Evolutionary conservation across 1,139 yeast species (phyloP).

Genomic region (Kodamaea sp.): DNA sequence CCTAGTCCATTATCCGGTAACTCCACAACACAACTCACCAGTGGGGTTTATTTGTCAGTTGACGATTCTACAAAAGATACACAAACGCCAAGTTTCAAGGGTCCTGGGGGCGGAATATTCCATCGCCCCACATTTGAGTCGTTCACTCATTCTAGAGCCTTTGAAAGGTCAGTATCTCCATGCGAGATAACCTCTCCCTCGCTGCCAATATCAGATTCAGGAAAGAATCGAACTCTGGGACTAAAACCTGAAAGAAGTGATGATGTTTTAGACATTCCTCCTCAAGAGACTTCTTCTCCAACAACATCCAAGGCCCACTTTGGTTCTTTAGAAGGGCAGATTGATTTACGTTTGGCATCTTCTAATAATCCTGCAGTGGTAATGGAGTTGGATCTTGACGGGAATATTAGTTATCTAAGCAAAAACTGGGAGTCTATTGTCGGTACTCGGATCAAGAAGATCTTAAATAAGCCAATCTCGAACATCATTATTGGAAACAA

Average conservation of each 20-base stretch:
- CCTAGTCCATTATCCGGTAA: background rate
- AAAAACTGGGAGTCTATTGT: conserved; percentile 76
- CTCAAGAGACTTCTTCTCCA: no score
- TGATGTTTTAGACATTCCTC: no score
- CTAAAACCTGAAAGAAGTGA: background rate
- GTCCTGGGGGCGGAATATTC: conserved; percentile 13
- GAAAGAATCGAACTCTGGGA: background rate
- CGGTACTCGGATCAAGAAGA: conserved; percentile 61
- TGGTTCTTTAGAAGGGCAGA: conserved; percentile 40
- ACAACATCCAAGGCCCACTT: conserved; percentile 3
- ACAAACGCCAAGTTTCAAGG: conserved; percentile 1
- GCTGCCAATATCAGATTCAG: conserved; percentile 3
- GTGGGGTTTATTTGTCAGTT: background rate
- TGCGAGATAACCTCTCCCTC: conserved; percentile 18
- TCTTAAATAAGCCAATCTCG: conserved; percentile 61
- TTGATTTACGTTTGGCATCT: conserved; percentile 57
- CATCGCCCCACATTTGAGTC: conserved; percentile 26
- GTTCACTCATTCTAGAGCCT: conserved; percentile 1
- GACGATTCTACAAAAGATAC: background rate
- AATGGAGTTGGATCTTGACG: conserved; percentile 78
- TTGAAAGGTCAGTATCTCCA: conserved; percentile 35
- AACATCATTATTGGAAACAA: conserved; percentile 64
- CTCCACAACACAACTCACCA: background rate
- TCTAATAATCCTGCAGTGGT: conserved; percentile 78
- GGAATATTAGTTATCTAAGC: conserved; percentile 73